Evolutionary conservation across 2,329 filamentous ascomycete genomes (phyloP), one percentile per base, ranked within the genome.

Genomic region (Fusarium goolgardi): DNA sequence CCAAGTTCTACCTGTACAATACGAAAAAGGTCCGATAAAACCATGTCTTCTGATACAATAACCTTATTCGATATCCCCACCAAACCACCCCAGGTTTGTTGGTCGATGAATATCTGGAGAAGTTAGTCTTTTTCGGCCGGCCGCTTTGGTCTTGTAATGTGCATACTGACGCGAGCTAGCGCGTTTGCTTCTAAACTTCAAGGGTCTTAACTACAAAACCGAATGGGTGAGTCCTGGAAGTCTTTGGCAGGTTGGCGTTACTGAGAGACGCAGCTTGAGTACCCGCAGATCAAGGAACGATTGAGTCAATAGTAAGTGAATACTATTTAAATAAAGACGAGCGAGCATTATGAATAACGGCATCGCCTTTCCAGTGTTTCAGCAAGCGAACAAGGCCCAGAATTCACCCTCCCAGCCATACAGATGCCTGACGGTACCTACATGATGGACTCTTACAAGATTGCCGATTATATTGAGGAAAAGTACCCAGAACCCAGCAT

Each of bases 361-460:
- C 3, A 8, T 2, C 16, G 10, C 23, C 13, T 15, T 11, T 20
- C 23, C 20, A 70, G 63, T 46, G 51, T 70, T 20, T 10, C 55
- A 3, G 37, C 67, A 5, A 70, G 65, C 21, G 43, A 46, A 34
- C 7, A 8, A 8, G 56, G 1, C 5, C 39, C 67, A 7, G 5
- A 37, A 15, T 70, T 62, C 20, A 70, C 67, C 2, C 47, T 83
- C 54, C 89, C 89, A 0, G 78, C 85, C 6, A 78, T 90, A 53
- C 78, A 76, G 15, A 79, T 88, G 44, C 80, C 84, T 0, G 83
- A 88, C 47, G 86, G 85, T 16, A 84, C 75, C 2, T 88, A 85
- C 69, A 67, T 89, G 8, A 90, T 88, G 85, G 89, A 92, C 71
- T 90, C 87, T 2, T 80, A 78, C 65, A 78, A 78, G 35, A 92